Base-by-base conservation (phyloP, 2,329 filamentous ascomycete genomes). In the Ilyonectria mors-panacis region DNA sequence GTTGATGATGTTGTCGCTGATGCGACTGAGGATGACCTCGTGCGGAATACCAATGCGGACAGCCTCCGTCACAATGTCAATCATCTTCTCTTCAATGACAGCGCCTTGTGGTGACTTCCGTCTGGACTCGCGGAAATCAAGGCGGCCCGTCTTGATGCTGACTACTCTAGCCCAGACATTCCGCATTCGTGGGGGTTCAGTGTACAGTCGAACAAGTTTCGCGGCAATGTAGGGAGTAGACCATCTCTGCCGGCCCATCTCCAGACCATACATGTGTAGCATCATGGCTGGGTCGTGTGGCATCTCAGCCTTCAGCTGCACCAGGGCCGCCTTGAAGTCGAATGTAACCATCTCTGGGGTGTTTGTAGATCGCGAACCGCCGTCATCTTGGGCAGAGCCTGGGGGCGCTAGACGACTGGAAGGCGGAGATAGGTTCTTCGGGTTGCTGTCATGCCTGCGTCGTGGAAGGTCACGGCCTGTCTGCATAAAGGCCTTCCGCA, bases 1-100 rank as follows among this genome's bases (percentile, higher is more conserved):
- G 75, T 98, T 99, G 73, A 93, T 89, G 58, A 97, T 85, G 75
- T 98, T 99, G 82, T 99, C 96, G n/a, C 95, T 93, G 67, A 99
- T 92, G 67, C 92, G 92, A 80, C 96, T 93, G 76, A 98, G 88
- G 26, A 97, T 90, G 73, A 99, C 88, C 74, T 97, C 94, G 80
- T 98, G 94, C 2, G 97, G 96, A 12, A 99, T 91, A 6, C 92
- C 94, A 50, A 98, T 79, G 13, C 96, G 91, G 68, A 98, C 93
- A 10, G 95, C 94, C 72, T 98, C 96, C 0, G 93, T 89, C 45
- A 89, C 90, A 9, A 98, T 81, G 78, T 99, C 96, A 62, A 98
- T 89, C 58, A 95, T 92, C 71, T 90, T 94, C 67, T 97, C 94
- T 30, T 94, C 90, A 1, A 90, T 84, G 50, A 90, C 80, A 2